Evolutionary conservation across 2,329 filamentous ascomycete species (phyloP).

Genomic region (Arthrinium phaeospermum): DNA sequence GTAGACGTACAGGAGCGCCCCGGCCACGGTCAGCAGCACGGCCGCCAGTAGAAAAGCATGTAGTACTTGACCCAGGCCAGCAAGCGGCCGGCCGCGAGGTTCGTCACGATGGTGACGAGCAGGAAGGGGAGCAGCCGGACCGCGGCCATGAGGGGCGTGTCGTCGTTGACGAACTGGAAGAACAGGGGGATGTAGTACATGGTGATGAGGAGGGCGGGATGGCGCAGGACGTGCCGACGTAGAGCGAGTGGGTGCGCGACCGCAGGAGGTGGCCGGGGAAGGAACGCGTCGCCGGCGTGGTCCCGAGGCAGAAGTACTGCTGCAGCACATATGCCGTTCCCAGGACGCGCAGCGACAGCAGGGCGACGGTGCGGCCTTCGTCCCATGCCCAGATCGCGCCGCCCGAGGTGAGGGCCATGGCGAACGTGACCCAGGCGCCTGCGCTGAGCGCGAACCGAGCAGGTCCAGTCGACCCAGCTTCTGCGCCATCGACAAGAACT

Average conservation of each 20-base stretch:
- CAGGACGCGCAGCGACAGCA: conserved; percentile 42
- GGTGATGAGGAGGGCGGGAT: conserved; percentile 31
- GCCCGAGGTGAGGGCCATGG: conserved; percentile 58
- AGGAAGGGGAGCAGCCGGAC: conserved; percentile 1
- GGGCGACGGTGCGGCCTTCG: conserved; percentile 48
- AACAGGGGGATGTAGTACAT: conserved; percentile 59
- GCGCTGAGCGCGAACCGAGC: conserved; percentile 49
- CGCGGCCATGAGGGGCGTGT: conserved; percentile 29
- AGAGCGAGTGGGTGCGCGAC: neutral
- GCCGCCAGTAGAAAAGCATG: neutral
- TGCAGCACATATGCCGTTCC: conserved; percentile 46
- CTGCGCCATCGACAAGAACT: conserved; percentile 22
- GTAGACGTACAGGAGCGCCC: neutral
- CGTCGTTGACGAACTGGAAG: conserved; percentile 49
- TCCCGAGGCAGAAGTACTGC: conserved; percentile 49
- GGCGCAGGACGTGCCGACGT: conserved; percentile 40
- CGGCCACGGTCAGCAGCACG: neutral
- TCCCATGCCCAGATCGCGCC: conserved; percentile 56
- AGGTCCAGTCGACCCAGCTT: conserved; percentile 47
- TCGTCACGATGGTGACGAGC: neutral
- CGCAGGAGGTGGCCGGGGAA: conserved; percentile 55
- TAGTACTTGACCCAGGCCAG: neutral
- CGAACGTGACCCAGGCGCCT: conserved; percentile 45
- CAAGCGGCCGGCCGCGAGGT: conserved; percentile 27
- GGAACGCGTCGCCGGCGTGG: conserved; percentile 41